Evolutionary conservation across 2,329 filamentous ascomycete genomes (phyloP).

Genomic region (Cyclaneusma minus): DNA sequence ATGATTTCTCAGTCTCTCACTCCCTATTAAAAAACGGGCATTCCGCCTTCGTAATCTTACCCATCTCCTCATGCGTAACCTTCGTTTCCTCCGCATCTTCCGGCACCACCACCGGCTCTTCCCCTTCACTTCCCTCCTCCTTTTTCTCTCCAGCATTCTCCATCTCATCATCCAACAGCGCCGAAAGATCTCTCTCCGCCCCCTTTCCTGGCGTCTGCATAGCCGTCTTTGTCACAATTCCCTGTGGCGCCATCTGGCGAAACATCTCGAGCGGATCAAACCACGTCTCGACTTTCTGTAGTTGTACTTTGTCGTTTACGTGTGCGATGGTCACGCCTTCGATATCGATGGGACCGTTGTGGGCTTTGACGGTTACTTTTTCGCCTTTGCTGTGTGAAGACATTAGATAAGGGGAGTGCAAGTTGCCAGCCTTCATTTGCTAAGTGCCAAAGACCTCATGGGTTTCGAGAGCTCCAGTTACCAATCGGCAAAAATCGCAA

Average conservation of each 20-base stretch:
- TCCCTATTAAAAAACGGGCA: constrained; percentile 8
- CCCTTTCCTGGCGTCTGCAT: too few species aligned
- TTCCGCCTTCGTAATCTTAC: constrained; percentile 3
- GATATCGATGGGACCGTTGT: constrained; percentile 45
- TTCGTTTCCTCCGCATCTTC: constrained; percentile 1
- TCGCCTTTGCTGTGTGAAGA: constrained; percentile 35
- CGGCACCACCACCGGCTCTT: constrained; percentile 2
- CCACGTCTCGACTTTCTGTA: constrained; percentile 45
- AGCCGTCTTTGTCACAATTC: constrained; percentile 10
- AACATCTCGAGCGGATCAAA: constrained; percentile 55
- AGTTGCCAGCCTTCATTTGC: too few species aligned
- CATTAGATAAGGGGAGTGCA: neutral
- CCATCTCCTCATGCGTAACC: constrained; percentile 6
- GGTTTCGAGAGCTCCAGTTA: too few species aligned
- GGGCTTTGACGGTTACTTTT: constrained; percentile 44
- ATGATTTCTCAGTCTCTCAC: too few species aligned
- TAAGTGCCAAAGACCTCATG: too few species aligned
- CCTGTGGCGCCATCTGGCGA: constrained; percentile 39
- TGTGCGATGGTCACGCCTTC: constrained; percentile 45
- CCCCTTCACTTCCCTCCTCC: too few species aligned
- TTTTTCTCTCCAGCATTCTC: too few species aligned
- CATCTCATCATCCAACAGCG: too few species aligned
- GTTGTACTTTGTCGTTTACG: constrained; percentile 42
- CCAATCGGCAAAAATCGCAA: too few species aligned
- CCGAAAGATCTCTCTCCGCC: too few species aligned